Percentiles rank a stretch among this genome's conserved stretches.
These are phyloP conservation scores for Camelina hispida DNA, from an alignment of 345 rosid species.

Conservation along the genomic window DNA sequence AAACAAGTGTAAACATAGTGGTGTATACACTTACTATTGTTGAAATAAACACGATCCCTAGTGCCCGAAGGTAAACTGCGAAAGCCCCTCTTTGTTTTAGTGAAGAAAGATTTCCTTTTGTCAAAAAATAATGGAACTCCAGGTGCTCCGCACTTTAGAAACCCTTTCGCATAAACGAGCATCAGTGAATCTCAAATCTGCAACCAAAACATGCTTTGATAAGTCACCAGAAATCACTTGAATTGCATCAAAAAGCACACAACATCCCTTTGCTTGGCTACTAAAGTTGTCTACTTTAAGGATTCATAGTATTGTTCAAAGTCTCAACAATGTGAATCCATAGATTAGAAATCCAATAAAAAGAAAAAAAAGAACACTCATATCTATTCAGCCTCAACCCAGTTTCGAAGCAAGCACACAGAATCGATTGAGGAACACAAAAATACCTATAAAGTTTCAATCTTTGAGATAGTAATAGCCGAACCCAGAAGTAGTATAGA, in stretches of 20 bases:
- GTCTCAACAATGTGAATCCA: not conserved
- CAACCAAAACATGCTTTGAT: conserved; percentile 6
- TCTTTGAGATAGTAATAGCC: not conserved
- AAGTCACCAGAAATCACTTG: conserved; percentile 8
- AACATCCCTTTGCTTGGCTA: not conserved
- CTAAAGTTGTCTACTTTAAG: conserved; percentile 14
- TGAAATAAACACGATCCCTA: conserved; percentile 19
- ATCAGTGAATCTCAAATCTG: conserved; percentile 40
- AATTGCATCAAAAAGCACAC: not conserved
- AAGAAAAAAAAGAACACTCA: not conserved
- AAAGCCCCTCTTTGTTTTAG: not conserved
- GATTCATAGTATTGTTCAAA: not conserved
- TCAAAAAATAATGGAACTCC: conserved; percentile 28
- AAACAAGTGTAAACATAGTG: not conserved
- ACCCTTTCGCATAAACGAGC: conserved; percentile 39
- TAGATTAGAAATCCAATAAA: not conserved
- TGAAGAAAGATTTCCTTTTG: conserved; percentile 5
- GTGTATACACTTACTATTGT: conserved; percentile 33
- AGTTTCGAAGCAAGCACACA: conserved; percentile 23
- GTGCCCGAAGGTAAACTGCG: conserved; percentile 8
- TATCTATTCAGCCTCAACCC: conserved; percentile 1
- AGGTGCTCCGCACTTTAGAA: conserved; percentile 38
- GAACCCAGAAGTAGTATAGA: not conserved
- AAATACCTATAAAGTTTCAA: conserved; percentile 7
- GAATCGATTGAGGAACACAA: not conserved